Evolutionary conservation across 768 basidiomycete species (phyloP).

Genomic region (Brasilioporus rufonigricans): DNA sequence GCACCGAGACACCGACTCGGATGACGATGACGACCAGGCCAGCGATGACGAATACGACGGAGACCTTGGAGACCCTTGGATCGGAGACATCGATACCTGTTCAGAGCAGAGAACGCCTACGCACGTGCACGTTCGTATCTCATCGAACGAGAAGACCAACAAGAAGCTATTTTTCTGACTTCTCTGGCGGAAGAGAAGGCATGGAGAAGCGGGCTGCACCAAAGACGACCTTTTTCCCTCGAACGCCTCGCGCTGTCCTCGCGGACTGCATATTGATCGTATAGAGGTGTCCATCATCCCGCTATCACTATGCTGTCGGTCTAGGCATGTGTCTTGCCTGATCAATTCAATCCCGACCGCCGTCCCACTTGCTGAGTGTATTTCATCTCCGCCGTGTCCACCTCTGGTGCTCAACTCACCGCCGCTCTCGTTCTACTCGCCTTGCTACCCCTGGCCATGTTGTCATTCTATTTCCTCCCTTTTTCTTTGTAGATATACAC

Average conservation of each 20-base stretch:
- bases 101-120: slow-evolving; percentile 45
- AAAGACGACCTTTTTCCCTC: slow-evolving; percentile 1
- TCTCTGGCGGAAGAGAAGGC: not conserved
- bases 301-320: not conserved
- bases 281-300: not conserved
- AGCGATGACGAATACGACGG: slow-evolving; percentile 49
- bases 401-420: not conserved
- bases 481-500: slow-evolving; percentile 12
- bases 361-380: not conserved
- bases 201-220: not conserved
- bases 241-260: slow-evolving; percentile 11
- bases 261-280: slow-evolving; percentile 11
- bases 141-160: slow-evolving; percentile 66
- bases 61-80: slow-evolving; percentile 87
- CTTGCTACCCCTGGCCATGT: not conserved
- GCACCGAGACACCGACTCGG: slow-evolving; percentile 27
- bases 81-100: slow-evolving; percentile 71
- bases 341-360: not conserved
- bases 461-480: not conserved
- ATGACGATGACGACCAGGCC: slow-evolving; percentile 30
- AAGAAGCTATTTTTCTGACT: slow-evolving; percentile 73
- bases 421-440: not conserved
- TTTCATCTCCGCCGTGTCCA: not conserved
- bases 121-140: slow-evolving; percentile 75
- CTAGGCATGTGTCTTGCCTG: not conserved